Evolutionary conservation across 106 monocot species (phyloP).

Genomic region (Dioscorea dumetorum): DNA sequence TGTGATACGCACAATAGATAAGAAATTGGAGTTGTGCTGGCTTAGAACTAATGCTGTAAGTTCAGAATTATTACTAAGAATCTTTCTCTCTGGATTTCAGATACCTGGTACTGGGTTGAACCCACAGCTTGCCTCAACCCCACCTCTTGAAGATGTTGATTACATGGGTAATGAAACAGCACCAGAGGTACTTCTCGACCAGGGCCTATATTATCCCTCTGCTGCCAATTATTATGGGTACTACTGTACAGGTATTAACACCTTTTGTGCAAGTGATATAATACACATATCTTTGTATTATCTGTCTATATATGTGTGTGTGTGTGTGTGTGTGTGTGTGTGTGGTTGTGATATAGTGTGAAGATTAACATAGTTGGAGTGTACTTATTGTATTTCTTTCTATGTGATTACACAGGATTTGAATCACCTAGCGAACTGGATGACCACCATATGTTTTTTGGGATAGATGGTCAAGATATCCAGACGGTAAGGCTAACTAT

Average conservation of each 20-base stretch:
- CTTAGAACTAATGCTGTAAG: background rate
- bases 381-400: too few species aligned
- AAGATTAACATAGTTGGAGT: too few species aligned
- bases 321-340: too few species aligned
- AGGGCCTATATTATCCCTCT: conserved; percentile 62
- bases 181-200: conserved; percentile 46
- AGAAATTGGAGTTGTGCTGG: background rate
- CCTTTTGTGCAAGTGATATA: too few species aligned
- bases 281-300: too few species aligned
- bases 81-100: conserved; percentile 16
- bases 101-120: conserved; percentile 27
- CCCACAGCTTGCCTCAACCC: conserved; percentile 8
- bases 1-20: too few species aligned
- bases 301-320: too few species aligned
- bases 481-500: conserved; percentile 21
- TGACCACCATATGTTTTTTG: conserved; percentile 39
- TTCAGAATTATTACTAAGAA: background rate
- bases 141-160: conserved; percentile 19
- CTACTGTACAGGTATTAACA: conserved; percentile 48
- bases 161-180: conserved; percentile 35
- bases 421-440: conserved; percentile 64
- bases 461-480: conserved; percentile 66
- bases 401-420: conserved; percentile 22
- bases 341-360: too few species aligned
- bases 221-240: conserved; percentile 53